These are phyloP conservation scores for Pseudonitzschia multistriata DNA, from an alignment of 108 stramenopile genomes.

Conservation along the genomic window DNA sequence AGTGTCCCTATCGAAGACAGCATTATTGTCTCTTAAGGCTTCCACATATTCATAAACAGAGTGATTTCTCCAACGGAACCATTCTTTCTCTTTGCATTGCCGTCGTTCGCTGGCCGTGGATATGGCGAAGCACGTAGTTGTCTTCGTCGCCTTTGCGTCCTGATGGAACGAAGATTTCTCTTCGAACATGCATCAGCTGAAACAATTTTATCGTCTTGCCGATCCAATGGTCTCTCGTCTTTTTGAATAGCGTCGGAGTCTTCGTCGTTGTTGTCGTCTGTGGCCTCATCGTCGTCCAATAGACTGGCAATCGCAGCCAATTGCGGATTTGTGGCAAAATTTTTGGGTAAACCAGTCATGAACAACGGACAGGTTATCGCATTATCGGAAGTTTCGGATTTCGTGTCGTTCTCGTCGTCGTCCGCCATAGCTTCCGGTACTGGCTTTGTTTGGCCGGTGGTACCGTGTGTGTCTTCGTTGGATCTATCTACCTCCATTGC, in stretches of 20 bases:
- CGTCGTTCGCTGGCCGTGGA: slow-evolving; percentile 21
- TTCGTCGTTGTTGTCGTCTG: slow-evolving; percentile 1
- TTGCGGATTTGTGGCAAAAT: slow-evolving; percentile 60
- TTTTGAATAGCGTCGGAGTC: neutral
- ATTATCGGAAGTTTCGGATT: neutral
- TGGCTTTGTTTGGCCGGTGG: neutral
- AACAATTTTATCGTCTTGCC: neutral
- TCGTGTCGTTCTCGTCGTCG: slow-evolving; percentile 2
- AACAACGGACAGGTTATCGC: slow-evolving; percentile 57
- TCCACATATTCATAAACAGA: slow-evolving; percentile 83
- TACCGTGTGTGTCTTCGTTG: neutral
- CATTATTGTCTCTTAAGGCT: slow-evolving; percentile 29
- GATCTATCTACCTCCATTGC: neutral
- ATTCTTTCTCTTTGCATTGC: neutral
- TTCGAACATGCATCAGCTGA: neutral
- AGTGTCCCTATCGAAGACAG: neutral
- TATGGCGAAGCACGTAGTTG: slow-evolving; percentile 22
- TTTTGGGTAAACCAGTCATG: slow-evolving; percentile 61
- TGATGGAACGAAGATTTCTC: neutral
- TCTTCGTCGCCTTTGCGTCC: slow-evolving; percentile 15
- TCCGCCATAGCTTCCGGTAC: neutral
- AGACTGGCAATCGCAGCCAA: slow-evolving; percentile 74
- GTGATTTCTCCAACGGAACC: slow-evolving; percentile 70
- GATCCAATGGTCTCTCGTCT: neutral
- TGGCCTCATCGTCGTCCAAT: slow-evolving; percentile 45